Evolutionary conservation across 1,139 yeast species (phyloP).

Genomic region (Taphrina betulina): DNA sequence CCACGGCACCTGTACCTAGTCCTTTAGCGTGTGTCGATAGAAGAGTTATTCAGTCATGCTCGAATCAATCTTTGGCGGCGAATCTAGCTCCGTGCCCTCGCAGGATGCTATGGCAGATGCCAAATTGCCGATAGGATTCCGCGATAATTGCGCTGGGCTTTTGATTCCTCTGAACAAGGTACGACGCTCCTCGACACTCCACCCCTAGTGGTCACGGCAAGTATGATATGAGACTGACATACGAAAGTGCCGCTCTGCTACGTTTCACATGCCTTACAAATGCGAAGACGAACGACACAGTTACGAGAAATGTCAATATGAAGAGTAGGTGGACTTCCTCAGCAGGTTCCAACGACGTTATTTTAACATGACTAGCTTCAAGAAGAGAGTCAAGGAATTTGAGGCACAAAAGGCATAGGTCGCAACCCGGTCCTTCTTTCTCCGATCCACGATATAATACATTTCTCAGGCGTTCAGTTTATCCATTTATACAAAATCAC

Average conservation of each 20-base stretch:
- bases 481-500: too few relatives aligned
- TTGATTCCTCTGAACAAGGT: constrained; percentile 61
- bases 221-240: neutral
- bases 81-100: constrained; percentile 7
- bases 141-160: constrained; percentile 83
- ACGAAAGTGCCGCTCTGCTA: constrained; percentile 53
- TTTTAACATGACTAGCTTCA: constrained; percentile 25
- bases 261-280: constrained; percentile 61
- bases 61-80: constrained; percentile 17
- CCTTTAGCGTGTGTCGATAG: neutral
- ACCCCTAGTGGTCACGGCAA: neutral
- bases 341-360: neutral
- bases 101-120: constrained; percentile 75
- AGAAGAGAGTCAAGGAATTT: constrained; percentile 29
- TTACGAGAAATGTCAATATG: constrained; percentile 33
- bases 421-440: neutral
- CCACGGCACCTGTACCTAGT: neutral
- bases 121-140: constrained; percentile 75
- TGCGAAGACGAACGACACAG: constrained; percentile 47
- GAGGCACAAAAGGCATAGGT: constrained; percentile 19
- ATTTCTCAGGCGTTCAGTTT: too few relatives aligned
- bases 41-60: constrained; percentile 1
- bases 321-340: constrained; percentile 6
- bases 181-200: too few relatives aligned
- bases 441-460: neutral